These are phyloP conservation scores for Penicillium ucsense DNA, from an alignment of 495 filamentous ascomycete genomes.

Conservation along the genomic window DNA sequence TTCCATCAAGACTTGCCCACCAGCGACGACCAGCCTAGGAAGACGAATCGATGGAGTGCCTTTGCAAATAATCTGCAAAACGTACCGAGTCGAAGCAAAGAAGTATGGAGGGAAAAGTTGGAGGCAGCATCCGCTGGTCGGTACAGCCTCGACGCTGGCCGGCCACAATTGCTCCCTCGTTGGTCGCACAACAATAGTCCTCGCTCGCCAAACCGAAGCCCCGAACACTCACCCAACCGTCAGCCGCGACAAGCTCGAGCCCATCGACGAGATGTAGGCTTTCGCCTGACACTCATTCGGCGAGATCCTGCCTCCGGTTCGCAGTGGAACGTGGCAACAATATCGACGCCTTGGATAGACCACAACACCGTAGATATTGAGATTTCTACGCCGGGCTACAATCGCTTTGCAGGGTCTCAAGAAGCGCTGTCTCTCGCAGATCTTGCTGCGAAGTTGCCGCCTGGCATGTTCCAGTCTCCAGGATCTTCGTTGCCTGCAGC, in stretches of 20 bases:
- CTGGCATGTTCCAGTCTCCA: constrained; percentile 9
- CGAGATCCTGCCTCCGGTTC: constrained; percentile 68
- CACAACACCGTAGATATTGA: constrained; percentile 46
- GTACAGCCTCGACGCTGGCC: constrained; percentile 26
- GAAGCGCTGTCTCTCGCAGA: constrained; percentile 24
- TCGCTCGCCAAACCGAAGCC: constrained; percentile 17
- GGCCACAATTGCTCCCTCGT: constrained; percentile 24
- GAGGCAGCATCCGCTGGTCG: constrained; percentile 16
- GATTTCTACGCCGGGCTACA: constrained; percentile 52
- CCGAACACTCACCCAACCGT: constrained; percentile 21
- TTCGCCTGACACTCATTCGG: constrained; percentile 80
- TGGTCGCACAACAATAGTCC: constrained; percentile 15
- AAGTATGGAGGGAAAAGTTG: constrained; percentile 17
- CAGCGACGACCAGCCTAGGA: constrained; percentile 8
- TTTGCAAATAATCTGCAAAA: constrained; percentile 12
- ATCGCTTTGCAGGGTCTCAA: constrained; percentile 41
- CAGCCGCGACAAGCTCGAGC: neutral
- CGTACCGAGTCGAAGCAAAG: constrained; percentile 10
- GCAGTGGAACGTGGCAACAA: constrained; percentile 84
- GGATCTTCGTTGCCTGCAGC: constrained; percentile 11
- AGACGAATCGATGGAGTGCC: constrained; percentile 26
- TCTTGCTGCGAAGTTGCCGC: constrained; percentile 22
- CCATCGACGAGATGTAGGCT: constrained; percentile 13
- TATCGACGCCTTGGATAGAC: constrained; percentile 38
- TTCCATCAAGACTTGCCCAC: constrained; percentile 1